Conservation (phyloP, 495 filamentous ascomycete species). For the Platismatia glauca region DNA sequence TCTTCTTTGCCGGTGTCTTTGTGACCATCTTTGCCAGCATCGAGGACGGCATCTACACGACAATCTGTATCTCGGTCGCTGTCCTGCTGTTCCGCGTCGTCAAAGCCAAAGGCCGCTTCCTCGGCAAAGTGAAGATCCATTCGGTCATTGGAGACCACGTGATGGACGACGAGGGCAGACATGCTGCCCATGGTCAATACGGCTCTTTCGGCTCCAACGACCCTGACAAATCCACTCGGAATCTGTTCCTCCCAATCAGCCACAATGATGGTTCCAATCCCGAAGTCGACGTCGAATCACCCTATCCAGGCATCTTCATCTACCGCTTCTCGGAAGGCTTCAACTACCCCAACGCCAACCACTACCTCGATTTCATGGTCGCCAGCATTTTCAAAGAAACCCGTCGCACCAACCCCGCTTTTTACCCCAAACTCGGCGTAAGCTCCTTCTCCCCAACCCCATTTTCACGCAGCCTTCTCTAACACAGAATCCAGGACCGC, state of each 20-base stretch:
- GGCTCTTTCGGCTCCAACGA: conserved; percentile 22
- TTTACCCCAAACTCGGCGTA: conserved; percentile 53
- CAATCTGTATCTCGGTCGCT: conserved; percentile 62
- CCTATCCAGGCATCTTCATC: conserved; percentile 93
- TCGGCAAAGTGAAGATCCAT: conserved; percentile 81
- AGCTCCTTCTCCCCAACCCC: conserved; percentile 6
- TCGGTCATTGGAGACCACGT: conserved; percentile 81
- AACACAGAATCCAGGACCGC: conserved; percentile 47
- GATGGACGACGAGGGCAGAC: conserved; percentile 50
- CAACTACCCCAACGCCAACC: conserved; percentile 90
- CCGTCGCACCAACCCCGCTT: conserved; percentile 61
- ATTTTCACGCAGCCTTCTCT: conserved; percentile 1
- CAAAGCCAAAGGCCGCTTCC: conserved; percentile 76
- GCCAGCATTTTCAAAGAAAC: conserved; percentile 65
- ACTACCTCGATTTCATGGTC: conserved; percentile 78
- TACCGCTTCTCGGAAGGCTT: conserved; percentile 96
- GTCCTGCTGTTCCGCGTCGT: conserved; percentile 80
- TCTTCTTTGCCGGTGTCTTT: conserved; percentile 91
- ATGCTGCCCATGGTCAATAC: conserved; percentile 43
- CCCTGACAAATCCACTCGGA: conserved; percentile 40
- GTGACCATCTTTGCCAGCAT: conserved; percentile 84
- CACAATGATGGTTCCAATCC: conserved; percentile 89
- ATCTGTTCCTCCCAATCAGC: conserved; percentile 84
- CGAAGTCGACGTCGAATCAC: conserved; percentile 63
- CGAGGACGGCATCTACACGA: conserved; percentile 87